Base-by-base conservation (phyloP, 345 rosid genomes). In the Psidium friedrichsthalianum region DNA sequence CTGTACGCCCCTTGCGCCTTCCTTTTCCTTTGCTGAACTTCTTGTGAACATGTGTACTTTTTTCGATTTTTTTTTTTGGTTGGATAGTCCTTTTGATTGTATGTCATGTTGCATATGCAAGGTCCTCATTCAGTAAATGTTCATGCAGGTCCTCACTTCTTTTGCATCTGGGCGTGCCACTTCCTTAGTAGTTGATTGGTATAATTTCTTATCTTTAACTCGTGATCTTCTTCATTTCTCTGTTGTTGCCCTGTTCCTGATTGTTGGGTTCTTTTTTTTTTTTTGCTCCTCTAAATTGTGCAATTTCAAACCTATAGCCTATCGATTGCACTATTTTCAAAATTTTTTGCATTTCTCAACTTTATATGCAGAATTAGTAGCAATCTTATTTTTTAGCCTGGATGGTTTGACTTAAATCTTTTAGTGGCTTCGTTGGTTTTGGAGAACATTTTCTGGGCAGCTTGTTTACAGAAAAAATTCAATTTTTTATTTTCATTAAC, bases 121-220 rank as follows among this genome's bases (percentile, higher is more conserved):
- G 36, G 56, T 78, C 42, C 56, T 83, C 55, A 44, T 58, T 53
- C 58, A 44, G 69, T 22, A 64, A 27, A 13, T 64, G 84, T 55
- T 78, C 87, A 92, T 82, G 83, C 91, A 96, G 99, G 99, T 98
- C 86, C 96, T 98, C 87, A 96, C 99, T 25, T 97, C 99, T 80
- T 97, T 97, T 92, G 98, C 99, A 54, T 93, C 98, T 87, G 99
- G 99, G 24, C 99, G 99, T 69, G 95, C 99, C 32, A 96, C 99
- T 82, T 94, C 99, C n/a, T 90, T 98, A 82, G 99, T 98, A 86
- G 99, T 98, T 86, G 99, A 98, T 90, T 88, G 98, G 98, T 96
- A 90, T 74, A 90, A 22, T 64, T 52, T 84, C 44, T 88, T 13
- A 12, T 56, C 54, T 59, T 51, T 57, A 32, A 55, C 54, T n/a